Percentiles rank a stretch among this genome's conserved stretches.
Conservation (phyloP, 2,329 filamentous ascomycete species). For the Neurospora crassa region DNA sequence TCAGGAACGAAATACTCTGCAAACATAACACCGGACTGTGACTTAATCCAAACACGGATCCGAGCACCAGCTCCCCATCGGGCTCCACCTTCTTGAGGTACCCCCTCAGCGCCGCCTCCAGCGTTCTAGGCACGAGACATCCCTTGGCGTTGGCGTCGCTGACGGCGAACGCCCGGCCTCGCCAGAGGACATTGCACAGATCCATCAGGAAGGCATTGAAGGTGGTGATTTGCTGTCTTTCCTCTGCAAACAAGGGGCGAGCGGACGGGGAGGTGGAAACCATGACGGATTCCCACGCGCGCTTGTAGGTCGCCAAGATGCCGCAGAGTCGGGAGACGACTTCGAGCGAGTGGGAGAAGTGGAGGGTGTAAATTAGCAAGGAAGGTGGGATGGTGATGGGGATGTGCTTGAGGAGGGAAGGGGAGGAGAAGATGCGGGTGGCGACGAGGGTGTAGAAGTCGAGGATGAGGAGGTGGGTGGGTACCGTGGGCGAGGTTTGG, state of each 20-base stretch:
- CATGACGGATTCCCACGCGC: slow-evolving; percentile 59
- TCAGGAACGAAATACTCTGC: slow-evolving; percentile 45
- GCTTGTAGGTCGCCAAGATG: slow-evolving; percentile 64
- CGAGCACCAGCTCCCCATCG: slow-evolving; percentile 36
- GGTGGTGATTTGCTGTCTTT: slow-evolving; percentile 50
- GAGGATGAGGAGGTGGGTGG: slow-evolving; percentile 47
- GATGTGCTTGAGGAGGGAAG: slow-evolving; percentile 40
- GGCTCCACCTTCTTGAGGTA: slow-evolving; percentile 36
- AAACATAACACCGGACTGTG: slow-evolving; percentile 48
- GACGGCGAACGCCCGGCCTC: slow-evolving; percentile 58
- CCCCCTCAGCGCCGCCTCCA: slow-evolving; percentile 34
- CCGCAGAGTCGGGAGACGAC: slow-evolving; percentile 60
- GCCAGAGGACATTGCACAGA: slow-evolving; percentile 76
- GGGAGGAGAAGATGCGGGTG: slow-evolving; percentile 46
- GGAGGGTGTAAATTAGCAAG: slow-evolving; percentile 58
- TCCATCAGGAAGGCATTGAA: slow-evolving; percentile 87
- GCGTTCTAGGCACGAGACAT: slow-evolving; percentile 36
- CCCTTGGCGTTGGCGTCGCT: slow-evolving; percentile 54
- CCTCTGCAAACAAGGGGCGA: slow-evolving; percentile 32
- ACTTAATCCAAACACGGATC: slow-evolving; percentile 47
- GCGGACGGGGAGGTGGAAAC: slow-evolving; percentile 23
- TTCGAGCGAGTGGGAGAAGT: slow-evolving; percentile 55
- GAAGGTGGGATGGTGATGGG: slow-evolving; percentile 60
- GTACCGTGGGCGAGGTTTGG: slow-evolving; percentile 37
- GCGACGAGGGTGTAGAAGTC: slow-evolving; percentile 55